A percentile compares a stretch with the other conserved stretches of the same genome.
These are phyloP conservation scores for Fusarium clavum DNA, from an alignment of 2,329 filamentous ascomycete species.

Conservation along the genomic window DNA sequence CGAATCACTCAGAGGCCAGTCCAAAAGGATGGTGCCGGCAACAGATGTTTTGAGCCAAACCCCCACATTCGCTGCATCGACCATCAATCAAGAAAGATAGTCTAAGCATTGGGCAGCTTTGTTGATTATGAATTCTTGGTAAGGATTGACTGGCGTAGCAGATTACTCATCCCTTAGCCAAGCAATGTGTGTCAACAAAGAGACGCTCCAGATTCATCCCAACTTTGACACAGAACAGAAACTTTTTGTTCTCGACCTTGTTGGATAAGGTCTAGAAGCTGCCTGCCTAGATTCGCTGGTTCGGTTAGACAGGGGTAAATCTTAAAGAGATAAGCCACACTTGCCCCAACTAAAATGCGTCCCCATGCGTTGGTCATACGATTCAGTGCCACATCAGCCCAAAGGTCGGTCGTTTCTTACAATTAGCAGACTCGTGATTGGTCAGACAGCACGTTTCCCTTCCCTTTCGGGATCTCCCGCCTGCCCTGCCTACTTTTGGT, in stretches of 20 bases:
- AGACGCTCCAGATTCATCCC: not conserved
- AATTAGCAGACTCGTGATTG: conserved; percentile 35
- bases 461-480: conserved; percentile 39
- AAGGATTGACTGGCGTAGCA: not conserved
- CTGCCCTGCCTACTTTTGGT: conserved; percentile 10
- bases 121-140: not conserved
- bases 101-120: not conserved
- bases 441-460: conserved; percentile 1
- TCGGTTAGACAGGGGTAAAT: conserved; percentile 9
- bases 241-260: conserved; percentile 17
- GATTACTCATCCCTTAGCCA: not conserved
- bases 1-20: not conserved
- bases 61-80: conserved; percentile 8
- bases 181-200: not conserved
- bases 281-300: not conserved
- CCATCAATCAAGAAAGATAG: not conserved
- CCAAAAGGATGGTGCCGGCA: conserved; percentile 34
- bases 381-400: conserved; percentile 48
- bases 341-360: not conserved
- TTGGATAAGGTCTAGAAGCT: conserved; percentile 12
- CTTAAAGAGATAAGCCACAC: conserved; percentile 9
- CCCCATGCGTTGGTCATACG: conserved; percentile 40
- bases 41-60: conserved; percentile 24
- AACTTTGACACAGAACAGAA: not conserved
- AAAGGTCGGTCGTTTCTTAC: conserved; percentile 46